A percentile compares a stretch with the other conserved stretches of the same genome.
Conservation (phyloP, 1,139 yeast species). For the Debaryomyces coudertii region DNA sequence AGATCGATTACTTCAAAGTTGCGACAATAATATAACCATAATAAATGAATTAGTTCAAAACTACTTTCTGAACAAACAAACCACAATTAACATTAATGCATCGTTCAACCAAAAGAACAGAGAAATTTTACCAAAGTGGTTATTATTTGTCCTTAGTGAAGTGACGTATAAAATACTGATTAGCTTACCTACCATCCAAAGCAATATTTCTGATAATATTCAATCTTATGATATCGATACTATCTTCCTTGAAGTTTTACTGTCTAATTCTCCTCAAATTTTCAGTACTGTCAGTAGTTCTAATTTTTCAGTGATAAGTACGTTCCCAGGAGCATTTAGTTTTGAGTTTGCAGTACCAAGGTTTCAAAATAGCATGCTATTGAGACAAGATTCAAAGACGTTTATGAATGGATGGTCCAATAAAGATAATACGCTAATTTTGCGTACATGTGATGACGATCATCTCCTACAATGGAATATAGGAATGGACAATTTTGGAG, state of each 20-base stretch:
- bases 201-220: not conserved
- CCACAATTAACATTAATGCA: conserved; percentile 25
- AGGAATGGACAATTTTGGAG: conserved; percentile 15
- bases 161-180: conserved; percentile 16
- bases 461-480: conserved; percentile 15
- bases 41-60: conserved; percentile 26
- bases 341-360: conserved; percentile 21
- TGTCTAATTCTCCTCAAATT: not conserved
- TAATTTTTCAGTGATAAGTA: not conserved
- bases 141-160: conserved; percentile 23
- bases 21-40: conserved; percentile 27
- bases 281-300: not conserved
- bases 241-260: conserved; percentile 15
- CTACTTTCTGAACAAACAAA: conserved; percentile 24
- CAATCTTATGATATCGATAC: conserved; percentile 9
- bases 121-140: conserved; percentile 29
- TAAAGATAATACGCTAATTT: conserved; percentile 11
- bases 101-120: conserved; percentile 17
- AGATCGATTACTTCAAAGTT: conserved; percentile 21
- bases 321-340: conserved; percentile 2
- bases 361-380: conserved; percentile 18
- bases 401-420: conserved; percentile 20
- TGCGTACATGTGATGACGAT: conserved; percentile 12
- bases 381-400: conserved; percentile 11
- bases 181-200: conserved; percentile 2